Conservation (phyloP, 1,284 basidiomycete species). For the Phylloporus sp. region DNA sequence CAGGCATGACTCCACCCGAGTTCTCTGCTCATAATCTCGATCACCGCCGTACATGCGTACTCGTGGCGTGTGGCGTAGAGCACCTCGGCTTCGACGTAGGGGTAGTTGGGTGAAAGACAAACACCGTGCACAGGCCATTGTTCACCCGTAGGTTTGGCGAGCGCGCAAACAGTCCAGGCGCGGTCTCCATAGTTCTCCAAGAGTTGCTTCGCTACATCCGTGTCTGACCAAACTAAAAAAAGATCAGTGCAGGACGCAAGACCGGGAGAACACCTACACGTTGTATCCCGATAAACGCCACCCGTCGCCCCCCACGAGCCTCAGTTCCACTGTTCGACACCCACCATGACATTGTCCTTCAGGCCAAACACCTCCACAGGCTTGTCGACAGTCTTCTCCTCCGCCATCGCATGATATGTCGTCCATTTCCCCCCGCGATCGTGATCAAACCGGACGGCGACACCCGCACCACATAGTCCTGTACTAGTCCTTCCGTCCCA, state of each 20-base stretch:
- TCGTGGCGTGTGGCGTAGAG: constrained; percentile 91
- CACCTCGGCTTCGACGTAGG: constrained; percentile 94
- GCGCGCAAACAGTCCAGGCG: constrained; percentile 91
- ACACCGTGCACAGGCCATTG: constrained; percentile 89
- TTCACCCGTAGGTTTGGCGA: constrained; percentile 81
- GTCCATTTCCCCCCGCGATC: constrained; percentile 99
- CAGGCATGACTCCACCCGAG: constrained; percentile 76
- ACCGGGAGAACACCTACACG: constrained; percentile 55
- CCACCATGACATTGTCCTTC: constrained; percentile 60
- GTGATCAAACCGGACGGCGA: constrained; percentile 86
- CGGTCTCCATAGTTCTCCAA: constrained; percentile 96
- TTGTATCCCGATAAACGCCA: constrained; percentile 99
- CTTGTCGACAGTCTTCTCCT: constrained; percentile 92
- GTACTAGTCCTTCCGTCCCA: constrained; percentile 89
- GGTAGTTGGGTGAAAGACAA: constrained; percentile 80
- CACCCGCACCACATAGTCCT: constrained; percentile 95
- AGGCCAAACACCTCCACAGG: constrained; percentile 85
- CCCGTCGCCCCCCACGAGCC: constrained; percentile 91
- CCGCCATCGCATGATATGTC: constrained; percentile 96
- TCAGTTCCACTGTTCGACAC: constrained; percentile 84
- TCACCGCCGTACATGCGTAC: constrained; percentile 88
- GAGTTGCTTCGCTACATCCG: constrained; percentile 92
- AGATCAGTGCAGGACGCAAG: background rate
- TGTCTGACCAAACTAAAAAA: constrained; percentile 84
- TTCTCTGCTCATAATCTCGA: constrained; percentile 92